Evolutionary conservation across 108 stramenopile species (phyloP).

Genomic region (Fragilariopsis cylindrus): DNA sequence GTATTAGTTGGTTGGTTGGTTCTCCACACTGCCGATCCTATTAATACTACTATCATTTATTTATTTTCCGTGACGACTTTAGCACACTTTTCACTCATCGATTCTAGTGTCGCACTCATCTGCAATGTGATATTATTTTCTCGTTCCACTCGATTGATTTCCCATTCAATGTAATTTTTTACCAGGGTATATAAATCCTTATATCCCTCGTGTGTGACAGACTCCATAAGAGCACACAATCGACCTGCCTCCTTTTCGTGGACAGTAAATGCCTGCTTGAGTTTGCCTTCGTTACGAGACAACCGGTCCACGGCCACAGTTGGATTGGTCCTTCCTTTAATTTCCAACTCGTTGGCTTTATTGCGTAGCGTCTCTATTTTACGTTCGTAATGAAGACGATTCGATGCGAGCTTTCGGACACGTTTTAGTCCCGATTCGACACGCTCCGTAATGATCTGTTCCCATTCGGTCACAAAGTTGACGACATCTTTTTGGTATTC

Average conservation of each 20-base stretch:
- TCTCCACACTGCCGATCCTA: too few species aligned
- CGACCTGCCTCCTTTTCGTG: slow-evolving; percentile 29
- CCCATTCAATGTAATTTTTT: slow-evolving; percentile 29
- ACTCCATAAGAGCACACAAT: slow-evolving; percentile 32
- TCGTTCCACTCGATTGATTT: slow-evolving; percentile 21
- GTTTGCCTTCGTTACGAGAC: slow-evolving; percentile 40
- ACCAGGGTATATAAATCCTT: slow-evolving; percentile 25
- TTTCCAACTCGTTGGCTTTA: slow-evolving; percentile 23
- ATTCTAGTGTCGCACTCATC: slow-evolving; percentile 1
- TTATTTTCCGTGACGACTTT: background rate
- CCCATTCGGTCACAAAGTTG: slow-evolving; percentile 30
- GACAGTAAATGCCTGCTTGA: slow-evolving; percentile 23
- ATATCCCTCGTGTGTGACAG: slow-evolving; percentile 24
- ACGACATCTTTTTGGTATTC: slow-evolving; percentile 28
- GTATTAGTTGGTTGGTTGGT: too few species aligned
- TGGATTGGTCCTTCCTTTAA: slow-evolving; percentile 25
- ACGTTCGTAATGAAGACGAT: slow-evolving; percentile 32
- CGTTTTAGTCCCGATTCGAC: slow-evolving; percentile 18
- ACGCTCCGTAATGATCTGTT: slow-evolving; percentile 21
- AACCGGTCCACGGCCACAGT: slow-evolving; percentile 18
- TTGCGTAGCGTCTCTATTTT: slow-evolving; percentile 37
- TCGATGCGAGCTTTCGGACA: slow-evolving; percentile 18
- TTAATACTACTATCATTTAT: too few species aligned
- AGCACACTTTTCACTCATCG: slow-evolving; percentile 12
- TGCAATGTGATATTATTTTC: background rate